Conservation (phyloP, 2,329 filamentous ascomycete genomes). For the Myriosclerotinia scirpicola region DNA sequence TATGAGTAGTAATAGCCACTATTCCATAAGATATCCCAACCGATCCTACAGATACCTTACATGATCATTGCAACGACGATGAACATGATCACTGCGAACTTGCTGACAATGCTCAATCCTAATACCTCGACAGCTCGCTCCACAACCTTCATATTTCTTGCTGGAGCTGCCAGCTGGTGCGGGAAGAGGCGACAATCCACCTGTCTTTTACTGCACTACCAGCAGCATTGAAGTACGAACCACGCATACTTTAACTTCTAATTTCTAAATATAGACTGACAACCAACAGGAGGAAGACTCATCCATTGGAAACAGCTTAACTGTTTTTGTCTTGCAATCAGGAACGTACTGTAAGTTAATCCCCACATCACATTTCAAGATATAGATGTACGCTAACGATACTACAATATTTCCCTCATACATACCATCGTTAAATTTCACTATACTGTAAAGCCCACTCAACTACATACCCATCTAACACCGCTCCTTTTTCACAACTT, state of each 20-base stretch:
- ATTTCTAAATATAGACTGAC: not conserved
- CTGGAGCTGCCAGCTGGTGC: not conserved
- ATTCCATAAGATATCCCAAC: not conserved
- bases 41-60: not conserved
- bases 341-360: not conserved
- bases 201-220: constrained; percentile 7
- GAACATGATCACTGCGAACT: not conserved
- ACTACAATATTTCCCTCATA: too few species aligned
- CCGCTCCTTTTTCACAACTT: too few species aligned
- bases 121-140: constrained; percentile 15
- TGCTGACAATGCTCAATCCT: not conserved
- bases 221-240: not conserved
- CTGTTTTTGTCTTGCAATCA: not conserved
- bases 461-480: too few species aligned
- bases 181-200: not conserved
- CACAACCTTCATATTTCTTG: constrained; percentile 8
- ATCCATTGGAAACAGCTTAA: not conserved
- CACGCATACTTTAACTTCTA: too few species aligned
- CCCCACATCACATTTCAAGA: too few species aligned
- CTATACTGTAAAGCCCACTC: too few species aligned
- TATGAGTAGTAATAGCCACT: not conserved
- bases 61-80: not conserved
- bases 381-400: too few species aligned
- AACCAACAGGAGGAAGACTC: not conserved
- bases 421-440: too few species aligned